phyloP scores from a whole-genome alignment of 805 yeast genomes.

The Wickerhamomyces xylosicus region DNA sequence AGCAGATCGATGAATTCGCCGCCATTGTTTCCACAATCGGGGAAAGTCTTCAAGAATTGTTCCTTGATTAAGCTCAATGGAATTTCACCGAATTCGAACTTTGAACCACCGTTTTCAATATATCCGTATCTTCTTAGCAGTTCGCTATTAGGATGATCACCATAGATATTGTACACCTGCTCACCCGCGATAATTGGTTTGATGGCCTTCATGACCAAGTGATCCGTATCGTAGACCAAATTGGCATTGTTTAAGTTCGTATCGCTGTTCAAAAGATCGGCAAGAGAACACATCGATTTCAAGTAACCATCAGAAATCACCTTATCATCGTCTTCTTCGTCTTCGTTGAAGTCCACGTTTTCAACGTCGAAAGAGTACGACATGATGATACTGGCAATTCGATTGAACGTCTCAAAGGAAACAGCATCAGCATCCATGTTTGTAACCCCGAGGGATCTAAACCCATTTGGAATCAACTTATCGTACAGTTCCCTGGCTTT shows the following conservation, averaged over 20 bases:
- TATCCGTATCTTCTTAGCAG: constrained; percentile 85
- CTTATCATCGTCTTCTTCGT: constrained; percentile 27
- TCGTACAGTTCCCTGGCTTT: constrained; percentile 53
- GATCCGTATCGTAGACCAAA: constrained; percentile 36
- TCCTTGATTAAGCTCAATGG: constrained; percentile 24
- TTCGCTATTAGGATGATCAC: constrained; percentile 88
- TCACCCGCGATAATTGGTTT: constrained; percentile 49
- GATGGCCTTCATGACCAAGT: constrained; percentile 63
- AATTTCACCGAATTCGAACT: constrained; percentile 75
- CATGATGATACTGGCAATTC: constrained; percentile 73
- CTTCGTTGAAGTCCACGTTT: constrained; percentile 22
- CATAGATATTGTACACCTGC: constrained; percentile 83
- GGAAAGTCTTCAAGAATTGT: constrained; percentile 24
- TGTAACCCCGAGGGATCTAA: constrained; percentile 27
- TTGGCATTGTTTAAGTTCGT: constrained; percentile 69
- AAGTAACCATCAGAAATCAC: constrained; percentile 30
- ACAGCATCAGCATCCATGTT: constrained; percentile 19
- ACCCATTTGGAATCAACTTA: constrained; percentile 32
- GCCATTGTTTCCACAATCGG: constrained; percentile 23
- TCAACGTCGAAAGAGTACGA: constrained; percentile 87
- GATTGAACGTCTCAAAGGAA: constrained; percentile 50
- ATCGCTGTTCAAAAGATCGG: constrained; percentile 86
- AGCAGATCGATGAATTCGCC: constrained; percentile 19
- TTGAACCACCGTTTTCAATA: constrained; percentile 65
- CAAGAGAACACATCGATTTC: constrained; percentile 89